Evolutionary conservation across 331 rosid genomes (phyloP).

Genomic region (Quercus phellos): DNA sequence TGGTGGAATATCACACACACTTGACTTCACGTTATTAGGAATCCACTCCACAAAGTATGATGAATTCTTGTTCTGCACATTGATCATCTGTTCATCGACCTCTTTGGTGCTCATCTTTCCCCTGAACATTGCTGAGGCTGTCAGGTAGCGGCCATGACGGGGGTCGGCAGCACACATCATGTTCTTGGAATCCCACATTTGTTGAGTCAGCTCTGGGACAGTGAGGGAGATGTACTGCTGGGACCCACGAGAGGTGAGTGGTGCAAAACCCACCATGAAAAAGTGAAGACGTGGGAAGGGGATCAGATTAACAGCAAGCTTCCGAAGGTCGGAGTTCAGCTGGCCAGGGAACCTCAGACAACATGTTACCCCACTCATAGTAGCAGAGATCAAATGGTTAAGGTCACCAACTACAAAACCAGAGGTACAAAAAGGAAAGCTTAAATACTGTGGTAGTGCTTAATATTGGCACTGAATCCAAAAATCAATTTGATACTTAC

Average conservation of each 20-base stretch:
- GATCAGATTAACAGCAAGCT: constrained; percentile 74
- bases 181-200: constrained; percentile 88
- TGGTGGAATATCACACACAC: constrained; percentile 81
- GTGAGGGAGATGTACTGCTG: constrained; percentile 82
- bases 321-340: constrained; percentile 74
- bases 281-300: constrained; percentile 91
- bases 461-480: not conserved
- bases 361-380: constrained; percentile 88
- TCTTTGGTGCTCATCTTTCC: constrained; percentile 92
- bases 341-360: constrained; percentile 86
- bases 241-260: constrained; percentile 87
- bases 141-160: constrained; percentile 78
- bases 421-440: not conserved
- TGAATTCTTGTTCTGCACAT: constrained; percentile 83
- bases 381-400: constrained; percentile 81
- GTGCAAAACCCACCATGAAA: constrained; percentile 89
- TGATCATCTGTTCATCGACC: constrained; percentile 82
- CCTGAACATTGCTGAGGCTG: constrained; percentile 84
- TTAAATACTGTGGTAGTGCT: not conserved
- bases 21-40: constrained; percentile 86
- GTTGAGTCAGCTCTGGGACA: constrained; percentile 81
- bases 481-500: constrained; percentile 31
- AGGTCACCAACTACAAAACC: constrained; percentile 65
- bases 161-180: constrained; percentile 96
- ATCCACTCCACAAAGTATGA: constrained; percentile 88